Conservation (phyloP, 2,329 filamentous ascomycete species). For the Ophiostoma montium region DNA sequence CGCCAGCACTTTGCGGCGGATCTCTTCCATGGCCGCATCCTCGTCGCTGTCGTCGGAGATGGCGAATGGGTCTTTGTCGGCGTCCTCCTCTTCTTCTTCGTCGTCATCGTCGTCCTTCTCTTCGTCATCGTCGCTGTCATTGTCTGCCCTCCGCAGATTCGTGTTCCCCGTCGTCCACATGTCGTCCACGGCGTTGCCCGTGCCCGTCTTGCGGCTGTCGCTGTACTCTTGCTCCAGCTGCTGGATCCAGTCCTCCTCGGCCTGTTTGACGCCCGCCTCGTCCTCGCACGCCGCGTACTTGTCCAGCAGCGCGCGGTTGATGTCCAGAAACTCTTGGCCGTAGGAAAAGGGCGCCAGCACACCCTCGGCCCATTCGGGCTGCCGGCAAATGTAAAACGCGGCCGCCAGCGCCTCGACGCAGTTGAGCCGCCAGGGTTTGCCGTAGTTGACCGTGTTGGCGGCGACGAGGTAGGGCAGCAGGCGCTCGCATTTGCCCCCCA, state of each 20-base stretch:
- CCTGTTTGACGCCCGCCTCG: conserved; percentile 68
- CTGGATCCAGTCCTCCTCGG: conserved; percentile 77
- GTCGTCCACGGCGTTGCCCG: conserved; percentile 34
- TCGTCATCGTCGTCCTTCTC: conserved; percentile 32
- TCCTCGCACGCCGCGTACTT: conserved; percentile 73
- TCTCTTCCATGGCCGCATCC: conserved; percentile 66
- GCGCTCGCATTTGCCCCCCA: conserved; percentile 86
- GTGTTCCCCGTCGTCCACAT: conserved; percentile 86
- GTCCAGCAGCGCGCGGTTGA: conserved; percentile 71
- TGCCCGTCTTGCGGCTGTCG: conserved; percentile 52
- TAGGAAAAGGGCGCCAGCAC: conserved; percentile 79
- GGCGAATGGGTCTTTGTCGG: conserved; percentile 50
- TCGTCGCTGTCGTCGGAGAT: conserved; percentile 73
- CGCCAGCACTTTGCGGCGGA: conserved; percentile 75
- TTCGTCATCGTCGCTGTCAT: conserved; percentile 18
- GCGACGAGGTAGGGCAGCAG: conserved; percentile 89
- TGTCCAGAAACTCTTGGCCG: conserved; percentile 75
- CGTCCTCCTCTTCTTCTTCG: conserved; percentile 26
- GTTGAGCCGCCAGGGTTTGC: conserved; percentile 86
- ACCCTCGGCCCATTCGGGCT: conserved; percentile 77
- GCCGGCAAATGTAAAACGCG: conserved; percentile 85
- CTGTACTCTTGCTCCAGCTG: conserved; percentile 82
- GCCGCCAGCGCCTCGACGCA: conserved; percentile 91
- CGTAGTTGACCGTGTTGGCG: conserved; percentile 95
- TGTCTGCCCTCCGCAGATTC: conserved; percentile 37